Base-by-base conservation (phyloP, 495 filamentous ascomycete species). In the Sphaerosporella brunnea region DNA sequence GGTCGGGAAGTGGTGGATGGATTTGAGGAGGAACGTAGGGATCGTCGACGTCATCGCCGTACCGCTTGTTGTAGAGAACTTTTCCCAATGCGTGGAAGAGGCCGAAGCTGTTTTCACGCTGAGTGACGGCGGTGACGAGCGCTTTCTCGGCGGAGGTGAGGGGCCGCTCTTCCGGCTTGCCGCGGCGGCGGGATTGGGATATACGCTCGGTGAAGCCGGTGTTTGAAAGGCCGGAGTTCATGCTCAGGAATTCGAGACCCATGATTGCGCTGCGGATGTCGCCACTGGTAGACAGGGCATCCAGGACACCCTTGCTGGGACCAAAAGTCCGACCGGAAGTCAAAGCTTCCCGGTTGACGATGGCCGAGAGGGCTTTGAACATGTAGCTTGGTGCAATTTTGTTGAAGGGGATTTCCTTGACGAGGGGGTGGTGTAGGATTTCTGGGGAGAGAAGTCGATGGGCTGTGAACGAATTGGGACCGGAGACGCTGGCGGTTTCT, bases 41-140 rank as follows among this genome's bases (percentile, higher is more conserved):
- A 45, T 47, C 48, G 4, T 50, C 51, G n/a, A 35, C 4, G 13
- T 61, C 58, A 36, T 61, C 58, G 10, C 58, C 58, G 10, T 52
- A 55, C 3, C 42, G 73, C 59, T 93, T 96, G 64, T 96, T 96
- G 64, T 96, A 87, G 2, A 93, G 74, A 2, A 96, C 80, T 54
- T 86, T 94, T 13, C 87, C 92, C 41, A 99, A 79, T 23, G 92
- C 86, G 63, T 99, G 92, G 57, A 99, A 99, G 48, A 99, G 79
- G 1, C 85, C 87, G 4, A 95, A 68, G 52, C 73, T 88, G 16
- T 82, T 73, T 64, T 94, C 86, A 40, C 92, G 73, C 54, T 87
- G 83, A 0, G 80, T 84, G 2, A 96, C 70, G 36, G 83, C 59
- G 52, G 80, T 70, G n/a, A 61, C 28, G 15, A 74, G 80, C 43